Evolutionary conservation across 1,139 yeast genomes (phyloP), one percentile per base, ranked within the genome.

Genomic region (Eremothecium coryli): DNA sequence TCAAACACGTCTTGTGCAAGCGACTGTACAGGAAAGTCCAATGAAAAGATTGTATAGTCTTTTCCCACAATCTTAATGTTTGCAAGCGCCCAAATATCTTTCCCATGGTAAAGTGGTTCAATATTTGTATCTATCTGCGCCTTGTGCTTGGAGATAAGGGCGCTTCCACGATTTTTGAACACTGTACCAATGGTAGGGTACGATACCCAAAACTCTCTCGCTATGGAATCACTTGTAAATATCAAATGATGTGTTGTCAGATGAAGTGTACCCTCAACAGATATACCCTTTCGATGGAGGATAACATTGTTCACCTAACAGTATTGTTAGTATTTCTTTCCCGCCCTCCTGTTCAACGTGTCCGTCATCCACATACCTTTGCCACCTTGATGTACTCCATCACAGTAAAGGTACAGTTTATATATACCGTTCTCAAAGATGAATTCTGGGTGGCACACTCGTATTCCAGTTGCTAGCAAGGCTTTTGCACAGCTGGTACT

Each of bases 201-300:
- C 40, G 95, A 82, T 23, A 86, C 71, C 98, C 98, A 90, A 15
- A 85, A 71, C 54, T 90, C 97, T 40, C 77, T 62, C 23, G 64
- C 61, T 20, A 56, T 58, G 35, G 42, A 46, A n/a, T 43, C 44
- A 33, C 45, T 66, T 37, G 71, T 72, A 58, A 88, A 88, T 16
- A 90, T 90, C 51, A 90, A 65, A 62, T 90, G 98, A 56, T 80
- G 88, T 1, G 88, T 74, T 1, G 95, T 82, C 37, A 90, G 61
- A 43, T 82, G 82, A 26, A 90, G 63, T 4, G 79, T 71, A 1
- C 97, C 98, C 6, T 60, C 59, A 21, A 72, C 63, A 29, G 73
- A 64, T 36, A 64, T 65, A 11, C 96, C 96, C 39, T 82, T 68
- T 42, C 85, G 72, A 45, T 75, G 73, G 36, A 85, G 65, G 14